Base-by-base conservation (phyloP, 176 grass and related monocot genomes). In the Aechmea fasciata region DNA sequence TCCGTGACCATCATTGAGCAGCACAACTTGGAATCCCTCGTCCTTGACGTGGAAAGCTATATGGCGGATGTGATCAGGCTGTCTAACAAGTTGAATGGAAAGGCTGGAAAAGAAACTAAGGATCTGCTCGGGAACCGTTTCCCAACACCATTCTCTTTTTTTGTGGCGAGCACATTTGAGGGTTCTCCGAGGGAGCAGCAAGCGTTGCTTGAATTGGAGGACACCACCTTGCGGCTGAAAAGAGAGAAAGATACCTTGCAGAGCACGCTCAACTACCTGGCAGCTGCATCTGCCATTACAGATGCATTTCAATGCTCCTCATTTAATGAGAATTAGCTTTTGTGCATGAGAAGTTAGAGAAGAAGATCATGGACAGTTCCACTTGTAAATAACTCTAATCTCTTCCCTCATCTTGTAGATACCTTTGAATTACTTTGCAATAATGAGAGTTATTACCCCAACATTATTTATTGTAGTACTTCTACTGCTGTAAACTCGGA, bases 241-340 rank as follows among this genome's bases (percentile, higher is more conserved):
- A 66, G 64, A 66, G 64, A 66, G 64, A 48, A 11, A 66, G 64
- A 66, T n/a, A 66, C 64, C 28, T 66, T 66, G 64, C 25, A 14
- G 64, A 48, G 48, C 29, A 48, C 23, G n/a, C 64, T 66, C 6
- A 66, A 66, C 29, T 66, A 66, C 64, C 17, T 66, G 17, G 64
- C 64, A 41, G 64, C 64, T 48, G 64, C 29, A 66, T 66, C 12
- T 66, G 64, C 64, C 9, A 10, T 66, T 41, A 66, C n/a, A 48
- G 29, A 66, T 66, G 29, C 29, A 17, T 66, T 66, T 66, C 64
- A 66, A 14, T 48, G 2, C 15, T n/a, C 28, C 3, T 66, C 64
- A 48, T 66, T 48, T 14, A 66, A 66, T 66, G 64, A 66, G 9
- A 66, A 66, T 66, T 66, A 66, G 64, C 24, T 18, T 14, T 59